A percentile compares a stretch with the other conserved stretches of the same genome.
Evolutionary conservation across 2,329 filamentous ascomycete species (phyloP).

Genomic region (Diplocarpon rosae): DNA sequence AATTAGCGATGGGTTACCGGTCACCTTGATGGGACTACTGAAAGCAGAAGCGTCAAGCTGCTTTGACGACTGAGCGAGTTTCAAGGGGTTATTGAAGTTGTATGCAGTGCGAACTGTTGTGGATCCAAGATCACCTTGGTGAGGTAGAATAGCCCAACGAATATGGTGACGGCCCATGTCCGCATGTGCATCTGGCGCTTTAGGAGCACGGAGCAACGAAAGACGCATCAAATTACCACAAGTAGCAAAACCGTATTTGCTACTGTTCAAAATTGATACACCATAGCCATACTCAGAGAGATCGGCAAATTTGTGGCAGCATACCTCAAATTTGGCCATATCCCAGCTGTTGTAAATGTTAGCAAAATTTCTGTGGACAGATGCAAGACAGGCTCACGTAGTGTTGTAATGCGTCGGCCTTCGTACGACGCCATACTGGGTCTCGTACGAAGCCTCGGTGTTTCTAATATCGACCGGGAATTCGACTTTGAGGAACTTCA

Average conservation of each 20-base stretch:
- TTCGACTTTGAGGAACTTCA: constrained; percentile 98
- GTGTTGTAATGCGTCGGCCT: constrained; percentile 98
- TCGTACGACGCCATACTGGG: constrained; percentile 79
- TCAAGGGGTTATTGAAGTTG: constrained; percentile 80
- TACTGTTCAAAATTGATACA: constrained; percentile 87
- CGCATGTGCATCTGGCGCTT: constrained; percentile 84
- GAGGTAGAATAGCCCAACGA: constrained; percentile 83
- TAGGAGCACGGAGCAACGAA: constrained; percentile 74
- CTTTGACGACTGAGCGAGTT: constrained; percentile 36
- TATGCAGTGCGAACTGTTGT: constrained; percentile 73
- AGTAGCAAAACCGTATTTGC: constrained; percentile 92
- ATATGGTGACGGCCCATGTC: constrained; percentile 89
- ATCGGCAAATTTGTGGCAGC: constrained; percentile 90
- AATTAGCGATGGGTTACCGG: constrained; percentile 56
- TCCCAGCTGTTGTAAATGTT: constrained; percentile 52
- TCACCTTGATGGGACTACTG: constrained; percentile 51
- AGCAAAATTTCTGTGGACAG: constrained; percentile 13
- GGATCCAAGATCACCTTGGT: constrained; percentile 59
- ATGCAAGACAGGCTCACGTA: constrained; percentile 36
- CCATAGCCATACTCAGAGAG: constrained; percentile 80
- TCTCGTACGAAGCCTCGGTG: constrained; percentile 90
- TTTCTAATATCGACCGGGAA: constrained; percentile 89
- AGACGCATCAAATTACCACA: constrained; percentile 82
- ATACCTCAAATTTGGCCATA: constrained; percentile 97
- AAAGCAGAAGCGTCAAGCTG: constrained; percentile 33